These are phyloP conservation scores for Cynanchum wilfordii DNA, from an alignment of 257 asterid genomes.

Conservation along the genomic window DNA sequence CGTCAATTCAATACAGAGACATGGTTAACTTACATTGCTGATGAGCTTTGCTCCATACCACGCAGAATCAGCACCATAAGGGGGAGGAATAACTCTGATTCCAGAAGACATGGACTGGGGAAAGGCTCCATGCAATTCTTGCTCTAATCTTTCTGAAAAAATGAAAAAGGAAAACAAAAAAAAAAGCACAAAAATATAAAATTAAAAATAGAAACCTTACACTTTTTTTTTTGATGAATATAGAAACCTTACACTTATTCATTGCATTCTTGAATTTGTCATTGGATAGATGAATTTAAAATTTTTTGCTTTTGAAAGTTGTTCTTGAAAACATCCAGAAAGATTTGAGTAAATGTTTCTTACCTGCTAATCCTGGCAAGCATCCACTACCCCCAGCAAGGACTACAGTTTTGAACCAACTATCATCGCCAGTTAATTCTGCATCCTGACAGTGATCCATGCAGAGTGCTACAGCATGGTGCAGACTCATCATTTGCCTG, in stretches of 20 bases:
- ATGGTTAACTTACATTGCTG: conserved; percentile 61
- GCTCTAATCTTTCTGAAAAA: conserved; percentile 75
- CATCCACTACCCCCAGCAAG: conserved; percentile 91
- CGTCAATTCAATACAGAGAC: not conserved
- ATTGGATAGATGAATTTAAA: not conserved
- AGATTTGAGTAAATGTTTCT: not conserved
- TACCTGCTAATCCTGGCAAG: conserved; percentile 96
- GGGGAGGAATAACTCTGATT: conserved; percentile 76
- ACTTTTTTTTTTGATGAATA: no score
- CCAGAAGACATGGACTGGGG: conserved; percentile 48
- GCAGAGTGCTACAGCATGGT: conserved; percentile 80
- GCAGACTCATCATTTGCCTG: conserved; percentile 90
- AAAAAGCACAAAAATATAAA: not conserved
- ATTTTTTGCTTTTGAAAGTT: not conserved
- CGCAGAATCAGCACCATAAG: conserved; percentile 79
- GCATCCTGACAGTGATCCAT: conserved; percentile 91
- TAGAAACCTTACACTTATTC: not conserved
- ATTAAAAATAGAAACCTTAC: not conserved
- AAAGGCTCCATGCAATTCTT: conserved; percentile 53
- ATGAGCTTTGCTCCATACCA: conserved; percentile 94
- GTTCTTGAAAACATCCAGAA: not conserved
- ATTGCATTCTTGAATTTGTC: not conserved
- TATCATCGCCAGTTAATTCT: conserved; percentile 59
- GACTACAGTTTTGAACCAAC: conserved; percentile 84
- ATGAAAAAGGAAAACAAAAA: not conserved